phyloP scores from a whole-genome alignment of 2,329 filamentous ascomycete species.

The Hypomyces perniciosus region DNA sequence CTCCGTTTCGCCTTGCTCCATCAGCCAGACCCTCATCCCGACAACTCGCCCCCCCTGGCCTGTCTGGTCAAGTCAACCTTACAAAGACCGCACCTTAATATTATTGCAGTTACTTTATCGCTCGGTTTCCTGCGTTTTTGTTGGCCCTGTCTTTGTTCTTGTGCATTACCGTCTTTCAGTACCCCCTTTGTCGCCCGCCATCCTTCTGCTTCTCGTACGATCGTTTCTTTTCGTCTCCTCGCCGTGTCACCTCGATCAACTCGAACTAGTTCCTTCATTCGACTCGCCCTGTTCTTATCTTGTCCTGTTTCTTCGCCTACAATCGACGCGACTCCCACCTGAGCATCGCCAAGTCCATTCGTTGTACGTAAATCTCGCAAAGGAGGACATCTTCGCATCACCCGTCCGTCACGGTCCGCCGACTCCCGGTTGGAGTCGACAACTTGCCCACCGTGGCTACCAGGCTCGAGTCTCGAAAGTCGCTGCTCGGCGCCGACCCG shows the following conservation, averaged over 20 bases:
- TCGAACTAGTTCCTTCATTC: neutral
- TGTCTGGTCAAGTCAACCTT: conserved; percentile 1
- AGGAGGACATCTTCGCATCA: neutral
- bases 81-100: neutral
- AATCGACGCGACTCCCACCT: neutral
- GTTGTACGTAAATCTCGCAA: neutral
- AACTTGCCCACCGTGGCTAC: conserved; percentile 32
- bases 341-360: neutral
- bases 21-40: conserved; percentile 8
- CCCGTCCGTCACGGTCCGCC: conserved; percentile 9
- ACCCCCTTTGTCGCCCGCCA: too few species aligned
- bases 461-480: conserved; percentile 36
- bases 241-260: neutral
- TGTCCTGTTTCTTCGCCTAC: neutral
- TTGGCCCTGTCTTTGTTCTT: neutral
- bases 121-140: too few species aligned
- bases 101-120: too few species aligned
- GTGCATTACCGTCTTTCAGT: too few species aligned
- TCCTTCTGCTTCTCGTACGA: neutral
- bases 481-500: conserved; percentile 34
- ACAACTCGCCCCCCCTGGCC: conserved; percentile 9
- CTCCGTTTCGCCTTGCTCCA: conserved; percentile 12
- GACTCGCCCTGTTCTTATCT: neutral
- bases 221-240: neutral
- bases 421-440: conserved; percentile 34